Evolutionary conservation across 2,329 filamentous ascomycete species (phyloP), one percentile per base, ranked within the genome.

Genomic region (Aspergillus nomiae): DNA sequence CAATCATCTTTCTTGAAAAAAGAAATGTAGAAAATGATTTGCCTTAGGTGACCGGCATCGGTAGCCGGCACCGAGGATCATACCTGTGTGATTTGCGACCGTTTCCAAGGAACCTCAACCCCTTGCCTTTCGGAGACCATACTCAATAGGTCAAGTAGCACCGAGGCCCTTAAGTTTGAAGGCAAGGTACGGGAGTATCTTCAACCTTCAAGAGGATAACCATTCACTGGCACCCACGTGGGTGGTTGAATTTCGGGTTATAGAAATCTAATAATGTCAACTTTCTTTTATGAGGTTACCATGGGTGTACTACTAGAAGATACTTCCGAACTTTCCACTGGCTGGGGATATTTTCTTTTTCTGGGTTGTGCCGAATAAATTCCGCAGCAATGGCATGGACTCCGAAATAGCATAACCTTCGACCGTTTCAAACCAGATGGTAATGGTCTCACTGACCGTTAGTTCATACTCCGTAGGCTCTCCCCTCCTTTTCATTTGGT

Each of bases 161-260:
- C 50, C 28, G 50, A 32, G 24, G 50, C 16, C 14, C 5, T 11
- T 48, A 24, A 24, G 12, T 46, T 48, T 48, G 21, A 53, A 16
- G 50, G 50, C n/a, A 21, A 53, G 11, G 10, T 50, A 28, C 24
- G 7, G 8, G 16, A n/a, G 4, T 11, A 53, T 30, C 50, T 32
- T 34, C 32, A 32, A 53, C 19, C 28, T 32, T 34, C 32, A 32
- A n/a, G 30, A 34, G 26, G 28, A 57, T 43, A 41, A 16, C 34
- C n/a, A 53, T 54, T 28, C n/a, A 53, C 50, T 53, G 50, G 50
- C 28, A 32, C 32, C 51, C 51, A 54, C 51, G 51, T 54, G 51
- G 51, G 51, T 36, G 30, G 36, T 54, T 34, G n/a, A 54, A 54
- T n/a, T 54, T 16, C n/a, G n/a, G 51, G 14, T 36, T 30, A 5